Evolutionary conservation across 2,329 filamentous ascomycete genomes (phyloP), one percentile per base, ranked within the genome.

Genomic region (Dactylonectria macrodidyma): DNA sequence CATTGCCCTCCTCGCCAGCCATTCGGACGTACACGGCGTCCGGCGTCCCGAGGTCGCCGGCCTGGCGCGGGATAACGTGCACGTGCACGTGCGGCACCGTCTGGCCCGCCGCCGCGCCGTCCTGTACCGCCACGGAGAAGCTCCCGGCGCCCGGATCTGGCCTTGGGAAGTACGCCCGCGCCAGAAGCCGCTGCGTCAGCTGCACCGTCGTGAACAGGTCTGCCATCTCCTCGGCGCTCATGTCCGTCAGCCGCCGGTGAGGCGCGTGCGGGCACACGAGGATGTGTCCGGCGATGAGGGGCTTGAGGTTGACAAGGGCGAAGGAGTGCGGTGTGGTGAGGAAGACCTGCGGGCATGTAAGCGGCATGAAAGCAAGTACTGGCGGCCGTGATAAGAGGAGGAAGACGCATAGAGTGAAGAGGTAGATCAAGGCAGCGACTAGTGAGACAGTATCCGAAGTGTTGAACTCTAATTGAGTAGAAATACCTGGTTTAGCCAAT

Each of bases 101-200:
- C 87, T 99, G 96, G 0, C 96, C 96, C 1, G 96, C 94, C 67
- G 95, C 94, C 36, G 86, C 84, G 22, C 96, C 96, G 80, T 99
- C 96, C 80, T 99, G 96, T n/a, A 99, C 88, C 0, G 95, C 95
- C 57, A 99, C 91, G 78, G 97, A 98, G 83, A 98, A 92, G 67
- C 93, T 93, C 10, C 93, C 90, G 6, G 90, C 92, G 38, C 87
- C 81, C 10, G 81, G 78, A 48, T 75, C 88, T 87, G 69, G 90
- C 80, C 34, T 85, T 9, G 76, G 71, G 72, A 91, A 90, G 77
- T 90, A 90, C 41, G 83, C 80, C 16, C 80, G 81, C 0, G 88
- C 88, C 11, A 98, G 87, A 84, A 97, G 95, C 54, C 87, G 88
- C 75, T 95, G 92, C 6, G 97, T 91, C 47, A 90, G 89, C 80